A percentile compares a stretch with the other conserved stretches of the same genome.
Evolutionary conservation across 2,329 filamentous ascomycete genomes (phyloP).

Genomic region (Xylariomycetidae sp.): DNA sequence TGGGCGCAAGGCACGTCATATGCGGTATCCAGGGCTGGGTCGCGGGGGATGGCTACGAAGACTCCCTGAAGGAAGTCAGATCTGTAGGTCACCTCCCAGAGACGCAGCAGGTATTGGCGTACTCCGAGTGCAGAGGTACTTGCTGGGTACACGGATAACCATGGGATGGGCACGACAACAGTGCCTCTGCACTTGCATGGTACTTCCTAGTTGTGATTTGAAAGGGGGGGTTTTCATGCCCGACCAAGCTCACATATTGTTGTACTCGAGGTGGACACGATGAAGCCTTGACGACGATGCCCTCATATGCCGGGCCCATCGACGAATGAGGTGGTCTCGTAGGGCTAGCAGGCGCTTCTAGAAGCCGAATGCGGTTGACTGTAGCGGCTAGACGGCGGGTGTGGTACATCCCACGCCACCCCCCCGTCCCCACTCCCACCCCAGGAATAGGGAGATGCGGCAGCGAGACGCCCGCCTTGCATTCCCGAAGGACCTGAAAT

Average conservation of each 20-base stretch:
- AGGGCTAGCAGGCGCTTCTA: conserved; percentile 16
- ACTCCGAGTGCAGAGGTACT: no score
- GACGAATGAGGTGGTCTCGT: conserved; percentile 6
- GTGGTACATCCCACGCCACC: no score
- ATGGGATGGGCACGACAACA: no score
- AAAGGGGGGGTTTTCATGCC: conserved; percentile 8
- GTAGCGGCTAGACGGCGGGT: conserved; percentile 7
- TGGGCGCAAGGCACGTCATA: conserved; percentile 10
- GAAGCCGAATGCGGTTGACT: conserved; percentile 11
- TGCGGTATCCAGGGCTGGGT: conserved; percentile 13
- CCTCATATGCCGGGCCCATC: conserved; percentile 2
- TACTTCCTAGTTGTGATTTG: conserved; percentile 2
- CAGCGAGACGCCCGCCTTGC: conserved; percentile 21
- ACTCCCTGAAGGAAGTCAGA: no score
- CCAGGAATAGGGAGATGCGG: conserved; percentile 9
- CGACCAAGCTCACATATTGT: conserved; percentile 5
- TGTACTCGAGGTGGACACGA: conserved; percentile 5
- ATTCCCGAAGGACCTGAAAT: conserved; percentile 10
- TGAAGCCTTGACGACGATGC: conserved; percentile 6
- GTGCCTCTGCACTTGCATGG: conserved; percentile 14
- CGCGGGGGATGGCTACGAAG: conserved; percentile 10
- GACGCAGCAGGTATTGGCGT: no score
- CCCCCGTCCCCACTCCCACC: no score
- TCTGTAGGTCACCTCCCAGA: no score
- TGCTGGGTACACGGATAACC: no score